Conservation (phyloP, 2,329 filamentous ascomycete genomes). For the Paramyrothecium roridum region DNA sequence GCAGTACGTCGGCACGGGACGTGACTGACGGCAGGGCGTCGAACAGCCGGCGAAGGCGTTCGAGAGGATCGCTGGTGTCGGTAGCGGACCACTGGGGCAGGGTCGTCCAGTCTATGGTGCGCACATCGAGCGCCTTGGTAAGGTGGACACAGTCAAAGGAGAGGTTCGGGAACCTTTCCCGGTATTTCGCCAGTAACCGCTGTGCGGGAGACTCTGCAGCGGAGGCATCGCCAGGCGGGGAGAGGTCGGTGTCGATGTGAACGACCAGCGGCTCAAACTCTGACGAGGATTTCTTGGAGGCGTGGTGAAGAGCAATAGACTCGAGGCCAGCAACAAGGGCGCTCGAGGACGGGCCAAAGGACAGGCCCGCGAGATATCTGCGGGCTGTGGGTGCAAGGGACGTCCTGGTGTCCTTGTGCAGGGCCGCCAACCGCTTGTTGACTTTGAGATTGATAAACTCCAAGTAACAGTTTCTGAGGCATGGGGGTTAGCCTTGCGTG, state of each 20-base stretch:
- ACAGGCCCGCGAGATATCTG: slow-evolving; percentile 72
- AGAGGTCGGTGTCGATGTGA: slow-evolving; percentile 46
- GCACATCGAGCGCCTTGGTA: slow-evolving; percentile 54
- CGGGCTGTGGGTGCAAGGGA: slow-evolving; percentile 28
- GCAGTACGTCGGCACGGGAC: slow-evolving; percentile 69
- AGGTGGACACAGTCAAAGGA: slow-evolving; percentile 62
- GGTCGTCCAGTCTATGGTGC: slow-evolving; percentile 51
- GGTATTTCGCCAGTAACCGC: slow-evolving; percentile 49
- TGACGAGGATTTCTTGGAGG: slow-evolving; percentile 58
- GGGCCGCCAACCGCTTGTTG: slow-evolving; percentile 63
- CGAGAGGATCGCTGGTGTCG: slow-evolving; percentile 22
- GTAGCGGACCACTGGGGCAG: slow-evolving; percentile 26
- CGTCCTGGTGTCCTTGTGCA: slow-evolving; percentile 45
- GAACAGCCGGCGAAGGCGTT: slow-evolving; percentile 53
- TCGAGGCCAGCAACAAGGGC: slow-evolving; percentile 74
- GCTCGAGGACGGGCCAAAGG: slow-evolving; percentile 78
- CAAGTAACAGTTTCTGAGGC: slow-evolving; percentile 65
- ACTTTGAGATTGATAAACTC: slow-evolving; percentile 76
- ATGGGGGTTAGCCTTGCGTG: slow-evolving; percentile 3
- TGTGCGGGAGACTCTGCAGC: slow-evolving; percentile 27
- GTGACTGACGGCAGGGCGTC: slow-evolving; percentile 67
- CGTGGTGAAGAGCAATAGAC: slow-evolving; percentile 63
- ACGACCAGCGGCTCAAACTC: slow-evolving; percentile 66
- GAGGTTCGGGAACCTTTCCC: slow-evolving; percentile 62
- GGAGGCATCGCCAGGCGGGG: slow-evolving; percentile 2